phyloP scores from a whole-genome alignment of 805 yeast species.

The Saturnispora hagleri region DNA sequence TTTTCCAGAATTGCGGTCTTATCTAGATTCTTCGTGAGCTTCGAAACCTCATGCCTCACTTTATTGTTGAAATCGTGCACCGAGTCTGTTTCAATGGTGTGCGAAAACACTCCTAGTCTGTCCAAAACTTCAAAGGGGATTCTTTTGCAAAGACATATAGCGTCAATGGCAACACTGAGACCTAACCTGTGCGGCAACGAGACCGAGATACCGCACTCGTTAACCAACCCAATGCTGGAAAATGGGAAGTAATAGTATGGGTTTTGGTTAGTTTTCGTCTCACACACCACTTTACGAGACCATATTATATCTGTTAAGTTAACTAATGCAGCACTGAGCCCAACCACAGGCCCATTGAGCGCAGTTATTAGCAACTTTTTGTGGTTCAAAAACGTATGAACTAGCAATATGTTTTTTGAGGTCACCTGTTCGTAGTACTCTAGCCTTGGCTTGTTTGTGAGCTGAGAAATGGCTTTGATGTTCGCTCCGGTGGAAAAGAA shows the following conservation, averaged over 20 bases:
- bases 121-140: constrained; percentile 49
- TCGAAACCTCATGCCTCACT: constrained; percentile 29
- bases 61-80: constrained; percentile 35
- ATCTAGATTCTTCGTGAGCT: constrained; percentile 35
- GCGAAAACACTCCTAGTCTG: constrained; percentile 52
- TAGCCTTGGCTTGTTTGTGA: constrained; percentile 15
- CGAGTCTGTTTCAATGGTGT: constrained; percentile 35
- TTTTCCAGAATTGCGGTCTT: constrained; percentile 36
- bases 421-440: constrained; percentile 27
- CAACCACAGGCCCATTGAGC: constrained; percentile 82
- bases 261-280: not conserved
- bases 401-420: constrained; percentile 61
- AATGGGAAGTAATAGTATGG: constrained; percentile 60
- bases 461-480: constrained; percentile 32
- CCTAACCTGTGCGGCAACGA: constrained; percentile 67
- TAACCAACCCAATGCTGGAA: constrained; percentile 71
- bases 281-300: constrained; percentile 24
- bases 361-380: constrained; percentile 62
- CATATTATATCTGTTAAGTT: constrained; percentile 72
- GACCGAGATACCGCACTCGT: constrained; percentile 71
- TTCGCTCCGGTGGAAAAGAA: constrained; percentile 85
- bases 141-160: constrained; percentile 60
- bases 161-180: constrained; percentile 61
- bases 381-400: constrained; percentile 62
- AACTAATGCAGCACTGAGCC: constrained; percentile 65